These are phyloP conservation scores for Stylonectria norvegica DNA, from an alignment of 2,329 filamentous ascomycete species.

Conservation along the genomic window DNA sequence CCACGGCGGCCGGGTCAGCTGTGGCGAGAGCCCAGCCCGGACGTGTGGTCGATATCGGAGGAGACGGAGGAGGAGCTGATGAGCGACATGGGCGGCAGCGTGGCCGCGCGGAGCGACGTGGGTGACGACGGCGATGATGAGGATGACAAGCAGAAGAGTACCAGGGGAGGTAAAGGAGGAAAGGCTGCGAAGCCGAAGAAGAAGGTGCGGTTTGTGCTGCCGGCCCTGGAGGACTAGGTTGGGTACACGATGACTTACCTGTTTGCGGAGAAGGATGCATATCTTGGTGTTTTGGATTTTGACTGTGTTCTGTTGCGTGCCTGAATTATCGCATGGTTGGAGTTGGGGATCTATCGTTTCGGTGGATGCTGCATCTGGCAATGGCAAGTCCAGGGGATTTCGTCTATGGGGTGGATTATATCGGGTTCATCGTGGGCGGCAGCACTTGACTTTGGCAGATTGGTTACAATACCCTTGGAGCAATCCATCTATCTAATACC, in stretches of 20 bases:
- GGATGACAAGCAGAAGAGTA: conserved; percentile 14
- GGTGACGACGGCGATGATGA: conserved; percentile 24
- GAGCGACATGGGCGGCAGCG: conserved; percentile 39
- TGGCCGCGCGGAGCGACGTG: conserved; percentile 28
- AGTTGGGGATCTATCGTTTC: conserved; percentile 1
- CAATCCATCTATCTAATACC: conserved; percentile 8
- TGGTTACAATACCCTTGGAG: conserved; percentile 9
- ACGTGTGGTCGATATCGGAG: conserved; percentile 59
- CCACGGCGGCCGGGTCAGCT: conserved; percentile 41
- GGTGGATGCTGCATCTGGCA: conserved; percentile 12
- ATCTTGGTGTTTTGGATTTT: conserved; percentile 15
- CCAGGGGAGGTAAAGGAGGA: conserved; percentile 20
- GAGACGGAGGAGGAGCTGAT: conserved; percentile 53
- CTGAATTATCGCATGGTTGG: no score
- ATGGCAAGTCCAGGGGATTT: conserved; percentile 21
- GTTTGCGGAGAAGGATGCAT: no score
- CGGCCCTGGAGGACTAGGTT: conserved; percentile 35
- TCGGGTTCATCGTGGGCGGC: no score
- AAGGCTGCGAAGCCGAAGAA: conserved; percentile 51
- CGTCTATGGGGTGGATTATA: no score
- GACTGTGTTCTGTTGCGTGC: no score
- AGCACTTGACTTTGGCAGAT: no score
- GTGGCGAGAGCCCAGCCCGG: conserved; percentile 57
- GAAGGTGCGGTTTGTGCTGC: conserved; percentile 55
- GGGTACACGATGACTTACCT: not conserved